Conservation (phyloP, 1,284 basidiomycete species). For the Exobasidium cylindrosporum region DNA sequence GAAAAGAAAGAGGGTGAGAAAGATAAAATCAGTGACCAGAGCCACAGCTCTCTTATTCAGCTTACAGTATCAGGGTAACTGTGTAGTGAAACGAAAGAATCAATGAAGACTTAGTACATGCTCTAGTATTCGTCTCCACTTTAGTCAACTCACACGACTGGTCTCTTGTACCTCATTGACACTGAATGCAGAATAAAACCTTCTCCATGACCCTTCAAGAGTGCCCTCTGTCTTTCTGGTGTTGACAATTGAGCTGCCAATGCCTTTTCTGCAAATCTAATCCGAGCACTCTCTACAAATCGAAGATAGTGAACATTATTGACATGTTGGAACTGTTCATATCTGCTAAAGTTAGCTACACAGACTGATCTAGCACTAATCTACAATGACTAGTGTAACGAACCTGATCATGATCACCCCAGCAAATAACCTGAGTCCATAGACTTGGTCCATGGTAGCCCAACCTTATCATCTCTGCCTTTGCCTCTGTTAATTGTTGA, state of each 20-base stretch:
- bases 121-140: too few relatives aligned
- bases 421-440: constrained; percentile 13
- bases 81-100: neutral
- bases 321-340: constrained; percentile 16
- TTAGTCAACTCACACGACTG: constrained; percentile 14
- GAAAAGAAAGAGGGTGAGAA: neutral
- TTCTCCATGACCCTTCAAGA: constrained; percentile 11
- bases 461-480: constrained; percentile 10
- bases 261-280: constrained; percentile 15
- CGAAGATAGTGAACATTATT: constrained; percentile 20
- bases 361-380: neutral
- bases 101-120: too few relatives aligned
- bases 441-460: constrained; percentile 11
- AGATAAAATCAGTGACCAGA: neutral
- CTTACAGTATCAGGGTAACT: constrained; percentile 19
- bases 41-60: too few relatives aligned
- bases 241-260: constrained; percentile 3
- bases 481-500: neutral
- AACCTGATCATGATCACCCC: constrained; percentile 19
- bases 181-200: constrained; percentile 14
- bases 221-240: constrained; percentile 13
- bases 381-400: neutral
- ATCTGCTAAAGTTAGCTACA: neutral
- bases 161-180: constrained; percentile 7
- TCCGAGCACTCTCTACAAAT: constrained; percentile 15